A percentile compares a stretch with the other conserved stretches of the same genome.
Evolutionary conservation across 176 grass and related monocot genomes (phyloP).

Genomic region (Aegilops speltoides): DNA sequence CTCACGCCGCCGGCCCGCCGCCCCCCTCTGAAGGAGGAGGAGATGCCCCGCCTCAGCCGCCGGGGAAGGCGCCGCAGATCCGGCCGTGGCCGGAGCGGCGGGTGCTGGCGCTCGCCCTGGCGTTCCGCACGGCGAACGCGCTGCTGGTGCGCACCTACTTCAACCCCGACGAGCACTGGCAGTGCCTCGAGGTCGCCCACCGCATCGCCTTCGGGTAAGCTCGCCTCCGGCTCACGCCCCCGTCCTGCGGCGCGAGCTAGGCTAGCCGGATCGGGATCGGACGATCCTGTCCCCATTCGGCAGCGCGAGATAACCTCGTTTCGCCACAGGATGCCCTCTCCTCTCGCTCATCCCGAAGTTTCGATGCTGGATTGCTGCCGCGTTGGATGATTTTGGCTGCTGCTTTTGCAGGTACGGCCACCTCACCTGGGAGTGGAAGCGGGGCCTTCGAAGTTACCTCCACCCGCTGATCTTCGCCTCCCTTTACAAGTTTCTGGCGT

Average conservation of each 20-base stretch:
- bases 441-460: constrained; percentile 76
- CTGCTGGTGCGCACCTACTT: constrained; percentile 85
- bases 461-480: constrained; percentile 74
- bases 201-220: constrained; percentile 75
- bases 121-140: constrained; percentile 63
- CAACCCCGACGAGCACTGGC: constrained; percentile 96
- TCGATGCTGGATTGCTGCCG: neutral
- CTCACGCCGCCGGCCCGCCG: neutral
- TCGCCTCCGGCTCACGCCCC: too few relatives aligned
- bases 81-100: constrained; percentile 29
- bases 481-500: constrained; percentile 70
- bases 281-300: neutral
- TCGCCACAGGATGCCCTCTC: neutral
- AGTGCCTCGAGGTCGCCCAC: constrained; percentile 93
- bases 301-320: neutral
- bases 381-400: neutral
- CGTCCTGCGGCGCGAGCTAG: neutral
- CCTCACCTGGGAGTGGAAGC: constrained; percentile 94
- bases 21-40: neutral
- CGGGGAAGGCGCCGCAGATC: too few relatives aligned
- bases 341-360: neutral
- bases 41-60: neutral
- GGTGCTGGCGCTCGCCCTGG: constrained; percentile 53
- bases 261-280: neutral
- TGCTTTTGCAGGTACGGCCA: constrained; percentile 69